Conservation (phyloP, 2,329 filamentous ascomycete species). For the Colletotrichum scovillei region DNA sequence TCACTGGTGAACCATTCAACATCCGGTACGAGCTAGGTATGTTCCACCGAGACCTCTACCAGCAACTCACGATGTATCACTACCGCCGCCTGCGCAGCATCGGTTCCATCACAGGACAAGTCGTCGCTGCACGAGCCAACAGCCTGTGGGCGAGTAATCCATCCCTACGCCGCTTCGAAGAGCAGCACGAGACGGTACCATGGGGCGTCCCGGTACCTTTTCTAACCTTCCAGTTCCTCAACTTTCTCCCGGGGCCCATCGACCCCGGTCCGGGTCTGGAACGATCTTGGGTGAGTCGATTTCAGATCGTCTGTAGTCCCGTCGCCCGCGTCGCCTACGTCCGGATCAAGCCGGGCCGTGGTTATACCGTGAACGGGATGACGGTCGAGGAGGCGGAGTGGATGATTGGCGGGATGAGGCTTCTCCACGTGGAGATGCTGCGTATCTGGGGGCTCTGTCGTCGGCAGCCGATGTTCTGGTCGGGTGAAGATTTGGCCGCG, state of each 20-base stretch:
- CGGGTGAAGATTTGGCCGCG: not conserved
- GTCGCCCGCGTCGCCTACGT: not conserved
- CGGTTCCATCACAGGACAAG: not conserved
- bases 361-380: not conserved
- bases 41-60: not conserved
- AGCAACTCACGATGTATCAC: not conserved
- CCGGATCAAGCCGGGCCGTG: not conserved
- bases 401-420: not conserved
- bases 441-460: not conserved
- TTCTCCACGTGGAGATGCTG: not conserved
- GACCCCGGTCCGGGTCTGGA: not conserved
- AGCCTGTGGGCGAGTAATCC: not conserved
- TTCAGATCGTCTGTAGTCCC: not conserved
- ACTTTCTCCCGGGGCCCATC: not conserved
- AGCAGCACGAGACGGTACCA: not conserved
- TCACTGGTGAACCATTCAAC: not conserved
- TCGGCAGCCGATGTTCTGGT: not conserved
- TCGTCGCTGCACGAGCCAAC: not conserved
- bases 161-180: not conserved
- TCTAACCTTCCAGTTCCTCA: not conserved
- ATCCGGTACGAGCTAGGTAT: not conserved
- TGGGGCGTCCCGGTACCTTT: not conserved
- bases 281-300: not conserved
- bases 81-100: not conserved
- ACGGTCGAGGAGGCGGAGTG: not conserved